Base-by-base conservation (phyloP, 1,284 basidiomycete species). In the Moesziomyces parantarcticus region DNA sequence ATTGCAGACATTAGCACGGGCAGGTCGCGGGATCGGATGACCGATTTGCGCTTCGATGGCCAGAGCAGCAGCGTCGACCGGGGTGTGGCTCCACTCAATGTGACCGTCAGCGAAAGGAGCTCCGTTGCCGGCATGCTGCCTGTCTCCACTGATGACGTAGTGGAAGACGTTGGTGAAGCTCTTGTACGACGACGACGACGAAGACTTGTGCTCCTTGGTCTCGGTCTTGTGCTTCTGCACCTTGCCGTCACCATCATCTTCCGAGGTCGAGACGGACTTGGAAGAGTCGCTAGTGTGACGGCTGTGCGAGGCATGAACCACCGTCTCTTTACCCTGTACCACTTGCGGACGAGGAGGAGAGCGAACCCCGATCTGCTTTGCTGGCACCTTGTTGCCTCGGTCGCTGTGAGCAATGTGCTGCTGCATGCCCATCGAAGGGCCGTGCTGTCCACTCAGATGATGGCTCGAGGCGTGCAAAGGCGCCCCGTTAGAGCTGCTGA, bases 1-100 rank as follows among this genome's bases (percentile, higher is more conserved):
- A 20, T 73, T 73, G 61, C 70, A 73, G n/a, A 46, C 44, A 2
- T 51, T 51, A 10, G 70, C 70, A 0, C 18, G 36, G 22, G 70
- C 70, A 9, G 70, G 70, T 16, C 70, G 60, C 22, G 47, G 16
- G 20, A 73, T 68, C 9, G 47, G 65, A 23, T 43, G 34, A 4
- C 60, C 64, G 8, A 18, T 42, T 22, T 47, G 41, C 13, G 57
- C 26, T 18, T 39, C 44, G 36, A 50, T n/a, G 3, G 58, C 21
- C 13, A 48, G 34, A 14, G 45, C 39, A 20, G 45, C 43, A 5
- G 23, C 14, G 3, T 32, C 20, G 9, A 23, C 20, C 0, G 60
- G 67, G 16, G 62, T 43, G n/a, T 56, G 26, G 21, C 29, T 64
- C 69, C 69, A 72, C 13, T 66, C 43, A 16, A 72, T 47, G 13